These are phyloP conservation scores for Austroboletus novae-zelandiae DNA, from an alignment of 1,284 basidiomycete genomes.

Conservation along the genomic window DNA sequence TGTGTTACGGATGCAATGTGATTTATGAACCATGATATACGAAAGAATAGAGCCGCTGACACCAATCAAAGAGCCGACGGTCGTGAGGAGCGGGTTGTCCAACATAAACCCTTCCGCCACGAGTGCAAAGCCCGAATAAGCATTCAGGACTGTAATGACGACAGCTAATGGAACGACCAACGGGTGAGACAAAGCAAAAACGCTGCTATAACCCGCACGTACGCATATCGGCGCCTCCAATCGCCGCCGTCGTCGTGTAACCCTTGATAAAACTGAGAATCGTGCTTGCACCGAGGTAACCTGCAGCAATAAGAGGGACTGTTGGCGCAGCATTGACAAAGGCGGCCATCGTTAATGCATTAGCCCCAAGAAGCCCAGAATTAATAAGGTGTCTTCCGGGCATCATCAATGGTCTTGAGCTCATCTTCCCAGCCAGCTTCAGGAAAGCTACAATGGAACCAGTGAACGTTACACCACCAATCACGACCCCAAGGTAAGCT, in stretches of 20 bases:
- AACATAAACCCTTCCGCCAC: conserved; percentile 92
- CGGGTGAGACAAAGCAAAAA: neutral
- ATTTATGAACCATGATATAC: conserved; percentile 75
- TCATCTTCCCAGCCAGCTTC: conserved; percentile 78
- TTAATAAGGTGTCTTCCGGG: conserved; percentile 79
- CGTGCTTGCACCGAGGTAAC: conserved; percentile 70
- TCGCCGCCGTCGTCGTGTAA: conserved; percentile 80
- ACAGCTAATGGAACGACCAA: conserved; percentile 50
- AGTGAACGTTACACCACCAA: conserved; percentile 76
- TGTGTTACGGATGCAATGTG: conserved; percentile 6
- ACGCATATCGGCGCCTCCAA: conserved; percentile 91
- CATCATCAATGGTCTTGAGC: conserved; percentile 66
- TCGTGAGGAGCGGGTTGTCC: conserved; percentile 79
- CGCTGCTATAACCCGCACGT: conserved; percentile 28
- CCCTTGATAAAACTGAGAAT: conserved; percentile 79
- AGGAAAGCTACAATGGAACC: conserved; percentile 87
- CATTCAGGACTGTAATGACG: conserved; percentile 84
- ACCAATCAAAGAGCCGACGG: conserved; percentile 79
- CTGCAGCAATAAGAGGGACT: conserved; percentile 70
- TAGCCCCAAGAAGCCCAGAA: conserved; percentile 62
- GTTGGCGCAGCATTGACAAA: conserved; percentile 70
- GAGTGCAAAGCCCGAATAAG: conserved; percentile 88
- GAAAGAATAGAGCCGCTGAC: conserved; percentile 87
- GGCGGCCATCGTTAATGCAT: conserved; percentile 68
- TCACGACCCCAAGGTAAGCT: conserved; percentile 82